phyloP scores from a whole-genome alignment of 768 basidiomycete genomes.

The Mycena galericulata region DNA sequence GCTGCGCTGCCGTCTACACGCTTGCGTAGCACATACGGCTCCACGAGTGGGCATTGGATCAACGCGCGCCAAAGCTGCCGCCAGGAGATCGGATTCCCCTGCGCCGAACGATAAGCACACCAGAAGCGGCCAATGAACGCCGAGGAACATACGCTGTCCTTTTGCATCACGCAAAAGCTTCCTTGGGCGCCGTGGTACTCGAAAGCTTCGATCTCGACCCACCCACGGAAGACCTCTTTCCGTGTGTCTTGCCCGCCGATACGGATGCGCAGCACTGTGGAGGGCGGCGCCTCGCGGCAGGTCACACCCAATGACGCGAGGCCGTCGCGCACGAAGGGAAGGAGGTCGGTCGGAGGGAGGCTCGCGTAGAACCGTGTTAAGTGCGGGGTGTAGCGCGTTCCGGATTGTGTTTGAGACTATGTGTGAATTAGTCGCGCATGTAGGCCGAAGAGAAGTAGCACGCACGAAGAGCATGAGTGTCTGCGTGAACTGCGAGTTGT shows the following conservation, averaged over 20 bases:
- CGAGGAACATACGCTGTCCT: slow-evolving; percentile 77
- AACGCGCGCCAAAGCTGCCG: slow-evolving; percentile 78
- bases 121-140: no score
- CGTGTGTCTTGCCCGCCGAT: slow-evolving; percentile 80
- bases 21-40: slow-evolving; percentile 64
- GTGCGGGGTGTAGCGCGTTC: slow-evolving; percentile 77
- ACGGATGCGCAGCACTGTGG: slow-evolving; percentile 53
- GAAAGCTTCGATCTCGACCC: slow-evolving; percentile 78
- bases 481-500: slow-evolving; percentile 82
- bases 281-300: slow-evolving; percentile 55
- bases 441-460: slow-evolving; percentile 28
- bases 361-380: slow-evolving; percentile 86
- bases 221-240: slow-evolving; percentile 76
- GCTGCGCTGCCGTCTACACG: neutral
- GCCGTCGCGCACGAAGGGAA: slow-evolving; percentile 65
- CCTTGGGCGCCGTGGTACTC: slow-evolving; percentile 59
- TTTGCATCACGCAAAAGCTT: slow-evolving; percentile 77
- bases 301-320: slow-evolving; percentile 63
- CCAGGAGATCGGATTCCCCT: slow-evolving; percentile 88
- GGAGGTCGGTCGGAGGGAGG: slow-evolving; percentile 63
- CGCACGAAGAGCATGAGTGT: slow-evolving; percentile 85
- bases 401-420: slow-evolving; percentile 87
- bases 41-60: slow-evolving; percentile 62
- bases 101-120: slow-evolving; percentile 1
- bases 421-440: neutral